Evolutionary conservation across 1,139 yeast genomes (phyloP), one percentile per base, ranked within the genome.

Genomic region (Lodderomyces elongisporus): DNA sequence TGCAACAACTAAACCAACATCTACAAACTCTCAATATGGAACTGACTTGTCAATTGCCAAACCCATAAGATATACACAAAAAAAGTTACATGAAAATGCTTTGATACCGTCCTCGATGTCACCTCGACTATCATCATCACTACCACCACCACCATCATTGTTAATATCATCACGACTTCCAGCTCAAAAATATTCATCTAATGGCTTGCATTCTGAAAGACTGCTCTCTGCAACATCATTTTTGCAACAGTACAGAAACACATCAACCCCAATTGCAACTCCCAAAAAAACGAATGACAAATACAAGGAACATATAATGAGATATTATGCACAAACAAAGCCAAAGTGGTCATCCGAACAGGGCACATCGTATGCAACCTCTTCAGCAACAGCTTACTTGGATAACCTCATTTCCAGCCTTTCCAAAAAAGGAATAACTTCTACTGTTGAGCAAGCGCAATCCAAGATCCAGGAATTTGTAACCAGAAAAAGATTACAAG

Each of bases 401-500:
- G 54, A 48, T 27, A 36, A 42, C n/a, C 33, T 48, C 14, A 44
- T 49, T 17, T 42, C 52, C 4, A 41, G 44, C 32, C 42, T 44
- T 15, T 39, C 42, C 30, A 44, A 44, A 9, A 51, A 49, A 24
- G 38, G 34, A 16, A 38, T 47, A 12, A 45, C 53, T 3, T 42
- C 42, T 14, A 28, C 37, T 5, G 43, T 46, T 31, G 35, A 39
- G 20, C 31, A 34, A 16, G 33, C 35, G n/a, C 44, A 42, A 17
- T 48, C 44, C 15, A 42, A 43, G 17, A 33, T 45, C 14, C 40
- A 49, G 8, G 34, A 39, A 16, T 35, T 46, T 17, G 38, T 51
- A 1, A 48, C 50, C 10, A 37, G 44, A 23, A 53, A 51, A 38
- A 44, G 52, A 31, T 22, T 39, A 10, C 37, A 35, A 17, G 15